Evolutionary conservation across 805 yeast species (phyloP), one percentile per base, ranked within the genome.

Genomic region (Yarrowia porcina): DNA sequence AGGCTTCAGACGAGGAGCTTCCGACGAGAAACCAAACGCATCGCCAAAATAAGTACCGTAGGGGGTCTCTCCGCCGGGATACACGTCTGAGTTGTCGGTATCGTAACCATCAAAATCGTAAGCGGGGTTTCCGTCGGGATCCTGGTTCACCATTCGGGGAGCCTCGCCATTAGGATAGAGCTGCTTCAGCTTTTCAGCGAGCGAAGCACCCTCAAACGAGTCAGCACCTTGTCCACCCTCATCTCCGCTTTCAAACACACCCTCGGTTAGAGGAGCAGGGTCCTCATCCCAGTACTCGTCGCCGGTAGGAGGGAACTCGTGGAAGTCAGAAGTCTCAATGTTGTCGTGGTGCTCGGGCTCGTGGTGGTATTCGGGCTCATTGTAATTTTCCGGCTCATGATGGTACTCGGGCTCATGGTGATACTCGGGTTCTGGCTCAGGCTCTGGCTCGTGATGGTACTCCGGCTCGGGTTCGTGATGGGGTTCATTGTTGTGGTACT

Each of bases 1-100:
- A 12, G 59, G 59, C 33, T 52, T 52, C 18, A 52, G 25, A 2
- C 44, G 59, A 35, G 59, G 59, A 35, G 59, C 59, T 17, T 36
- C 59, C n/a, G 59, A 52, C 17, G 59, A 36, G 10, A 52, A 36
- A 2, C 59, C 59, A 25, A 52, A 36, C 23, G 59, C 44, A 11
- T 52, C 44, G 44, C 44, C 38, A 18, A 52, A 36, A 17, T 35
- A 52, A 21, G 33, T 23, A 4, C 59, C 44, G 18, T 52, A 52
- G 3, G 59, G 59, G 4, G 44, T 35, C 44, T 27, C 44, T 2
- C 44, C 59, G 0, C 42, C 44, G 3, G 44, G 59, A 21, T 21
- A 49, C 28, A 49, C 39, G 10, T 49, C 56, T 10, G 56, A 27
- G 15, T 8, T 3, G 36, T 49, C 56, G 8, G 56, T 49, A 2